Base-by-base conservation (phyloP, 495 filamentous ascomycete species). In the Venustampulla echinocandica region DNA sequence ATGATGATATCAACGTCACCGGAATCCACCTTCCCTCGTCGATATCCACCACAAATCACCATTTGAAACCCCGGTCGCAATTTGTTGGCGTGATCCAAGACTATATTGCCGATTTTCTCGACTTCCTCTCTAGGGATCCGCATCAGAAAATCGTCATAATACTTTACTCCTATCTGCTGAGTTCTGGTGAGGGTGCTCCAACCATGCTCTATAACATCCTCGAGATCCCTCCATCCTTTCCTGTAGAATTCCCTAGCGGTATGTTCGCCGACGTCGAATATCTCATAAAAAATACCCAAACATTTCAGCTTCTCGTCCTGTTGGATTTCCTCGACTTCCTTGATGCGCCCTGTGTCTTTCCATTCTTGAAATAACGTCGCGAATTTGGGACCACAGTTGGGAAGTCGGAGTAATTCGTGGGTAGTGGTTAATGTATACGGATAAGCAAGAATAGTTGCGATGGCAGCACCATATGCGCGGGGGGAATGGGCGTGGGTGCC, bases 131-230 rank as follows among this genome's bases (percentile, higher is more conserved):
- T 74, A 1, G 88, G 73, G 14, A 98, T 84, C 24, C 73, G 75
- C 17, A 69, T 60, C 25, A 75, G 69, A 35, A 98, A 84, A 44
- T 97, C 92, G 36, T 93, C 85, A 60, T 90, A 95, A 61, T 81
- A 96, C 59, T 97, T 97, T n/a, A 97, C 62, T 0, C 92, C 92
- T 37, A 98, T 94, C 59, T 97, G 89, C 61, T 94, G 90, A 1
- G 84, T 84, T 13, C 89, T 75, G 0, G 70, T 81, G 0, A 97
- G 69, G 0, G 53, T 64, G 28, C 70, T 56, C 93, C 93, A 98
- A 19, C 85, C 89, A 52, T 81, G 69, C 54, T 93, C 83, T 46
- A 95, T 69, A 5, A 97, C 69, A 55, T 97, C 90, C 57, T 96
- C 89, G 0, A 89, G 69, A 37, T 81, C 74, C 22, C 69, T 69